These are phyloP conservation scores for Talaromyces trachyspermus DNA, from an alignment of 495 filamentous ascomycete genomes.

Conservation along the genomic window DNA sequence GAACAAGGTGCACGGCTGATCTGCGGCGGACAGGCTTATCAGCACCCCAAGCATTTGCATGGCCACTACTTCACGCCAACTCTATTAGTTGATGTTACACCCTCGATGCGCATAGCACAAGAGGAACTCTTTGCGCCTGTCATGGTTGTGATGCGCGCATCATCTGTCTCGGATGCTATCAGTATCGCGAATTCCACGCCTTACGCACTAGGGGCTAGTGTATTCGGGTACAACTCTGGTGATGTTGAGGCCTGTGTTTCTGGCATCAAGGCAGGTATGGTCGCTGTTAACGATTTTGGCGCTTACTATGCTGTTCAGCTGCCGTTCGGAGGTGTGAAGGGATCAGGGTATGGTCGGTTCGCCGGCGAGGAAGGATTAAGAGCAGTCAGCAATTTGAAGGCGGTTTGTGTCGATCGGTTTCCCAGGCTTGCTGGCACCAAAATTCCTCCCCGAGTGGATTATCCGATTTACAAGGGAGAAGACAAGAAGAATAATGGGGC, in stretches of 20 bases:
- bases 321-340: constrained; percentile 83
- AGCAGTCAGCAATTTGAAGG: constrained; percentile 76
- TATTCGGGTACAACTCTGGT: constrained; percentile 56
- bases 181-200: constrained; percentile 65
- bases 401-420: constrained; percentile 71
- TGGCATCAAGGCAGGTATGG: constrained; percentile 78
- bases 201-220: constrained; percentile 73
- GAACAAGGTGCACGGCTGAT: constrained; percentile 70
- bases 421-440: constrained; percentile 51
- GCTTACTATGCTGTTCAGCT: constrained; percentile 86
- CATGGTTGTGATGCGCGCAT: constrained; percentile 72
- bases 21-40: constrained; percentile 64
- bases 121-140: constrained; percentile 90
- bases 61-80: constrained; percentile 93
- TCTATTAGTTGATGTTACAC: constrained; percentile 74
- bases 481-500: constrained; percentile 44
- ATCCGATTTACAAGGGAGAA: constrained; percentile 55
- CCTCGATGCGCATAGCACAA: constrained; percentile 74
- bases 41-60: constrained; percentile 59
- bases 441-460: constrained; percentile 72
- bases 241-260: constrained; percentile 52
- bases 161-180: constrained; percentile 53
- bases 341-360: constrained; percentile 89
- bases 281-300: constrained; percentile 90
- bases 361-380: constrained; percentile 85